Base-by-base conservation (phyloP, 2,329 filamentous ascomycete species). In the Fusarium chaquense region DNA sequence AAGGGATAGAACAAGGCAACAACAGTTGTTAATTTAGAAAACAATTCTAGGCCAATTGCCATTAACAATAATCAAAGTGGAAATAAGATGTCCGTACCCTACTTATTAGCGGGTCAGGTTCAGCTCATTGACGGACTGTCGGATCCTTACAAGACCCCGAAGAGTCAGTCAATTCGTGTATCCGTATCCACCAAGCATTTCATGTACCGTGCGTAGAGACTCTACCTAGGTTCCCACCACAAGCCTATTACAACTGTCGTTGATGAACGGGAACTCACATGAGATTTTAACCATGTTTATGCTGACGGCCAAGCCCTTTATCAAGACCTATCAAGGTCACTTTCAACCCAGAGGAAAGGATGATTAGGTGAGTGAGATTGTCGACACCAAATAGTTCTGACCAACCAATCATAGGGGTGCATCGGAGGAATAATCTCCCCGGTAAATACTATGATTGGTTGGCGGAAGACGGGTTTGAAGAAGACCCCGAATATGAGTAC, bases 121-220 rank as follows among this genome's bases (percentile, higher is more conserved):
- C 43, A 63, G 45, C 55, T 61, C 41, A 60, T 52, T 52, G 53
- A 33, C 32, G 16, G 63, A 69, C 75, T 75, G 73, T 78, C 77
- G 77, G 77, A 75, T 60, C 73, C 61, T 58, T 78, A 50, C 56
- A 77, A 76, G 69, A 78, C 66, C 67, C 78, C 78, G 78, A 78
- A 58, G 45, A 30, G 38, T 30, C 9, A 26, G 26, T 40, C 41
- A 57, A 52, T 45, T 35, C 32, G 7, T 35, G 32, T 35, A 52
- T 45, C 16, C 32, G 7, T 35, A 16, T 35, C 51, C 22, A 32
- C 22, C 24, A 36, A 55, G 40, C 41, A 40, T 50, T n/a, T 20
- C 44, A 20, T 52, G 18, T 35, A 18, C 41, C 53, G 20, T 49
- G 15, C 13, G 38, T 36, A 30, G 35, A 56, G 41, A 43, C 54